These are phyloP conservation scores for Paramecium tetraurelia DNA, from an alignment of 73 alveolate genomes.

Conservation along the genomic window DNA sequence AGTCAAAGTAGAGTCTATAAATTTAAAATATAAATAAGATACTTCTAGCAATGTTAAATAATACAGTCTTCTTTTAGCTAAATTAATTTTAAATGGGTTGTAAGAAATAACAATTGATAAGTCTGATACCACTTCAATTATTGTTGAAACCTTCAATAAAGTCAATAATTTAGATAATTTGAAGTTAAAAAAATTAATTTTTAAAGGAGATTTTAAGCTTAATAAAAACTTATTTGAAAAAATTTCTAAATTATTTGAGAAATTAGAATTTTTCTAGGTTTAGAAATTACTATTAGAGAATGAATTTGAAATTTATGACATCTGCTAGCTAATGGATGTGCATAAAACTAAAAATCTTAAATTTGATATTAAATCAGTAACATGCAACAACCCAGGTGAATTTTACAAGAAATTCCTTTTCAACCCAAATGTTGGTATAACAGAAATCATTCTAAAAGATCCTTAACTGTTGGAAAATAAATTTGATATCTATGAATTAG, in stretches of 20 bases:
- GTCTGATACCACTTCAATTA: neutral
- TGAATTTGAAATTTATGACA: neutral
- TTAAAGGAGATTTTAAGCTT: neutral
- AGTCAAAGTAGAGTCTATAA: neutral
- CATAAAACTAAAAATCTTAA: neutral
- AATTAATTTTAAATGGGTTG: neutral
- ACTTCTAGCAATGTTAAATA: neutral
- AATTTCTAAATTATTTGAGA: neutral
- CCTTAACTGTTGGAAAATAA: neutral
- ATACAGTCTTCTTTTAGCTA: neutral
- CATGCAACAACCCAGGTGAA: neutral
- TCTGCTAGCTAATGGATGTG: neutral
- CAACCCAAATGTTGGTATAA: neutral
- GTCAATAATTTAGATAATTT: neutral
- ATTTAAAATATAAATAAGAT: neutral
- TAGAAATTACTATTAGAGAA: neutral
- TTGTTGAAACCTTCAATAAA: neutral
- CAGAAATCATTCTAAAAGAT: neutral
- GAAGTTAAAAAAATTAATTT: neutral
- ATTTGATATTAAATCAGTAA: neutral
- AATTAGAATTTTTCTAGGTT: neutral
- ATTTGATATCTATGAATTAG: neutral
- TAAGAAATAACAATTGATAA: neutral
- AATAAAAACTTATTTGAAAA: neutral
- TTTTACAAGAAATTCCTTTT: neutral